A percentile compares a stretch with the other conserved stretches of the same genome.
Evolutionary conservation across 148 eudicot genomes (phyloP).

Genomic region (Drosera capensis): DNA sequence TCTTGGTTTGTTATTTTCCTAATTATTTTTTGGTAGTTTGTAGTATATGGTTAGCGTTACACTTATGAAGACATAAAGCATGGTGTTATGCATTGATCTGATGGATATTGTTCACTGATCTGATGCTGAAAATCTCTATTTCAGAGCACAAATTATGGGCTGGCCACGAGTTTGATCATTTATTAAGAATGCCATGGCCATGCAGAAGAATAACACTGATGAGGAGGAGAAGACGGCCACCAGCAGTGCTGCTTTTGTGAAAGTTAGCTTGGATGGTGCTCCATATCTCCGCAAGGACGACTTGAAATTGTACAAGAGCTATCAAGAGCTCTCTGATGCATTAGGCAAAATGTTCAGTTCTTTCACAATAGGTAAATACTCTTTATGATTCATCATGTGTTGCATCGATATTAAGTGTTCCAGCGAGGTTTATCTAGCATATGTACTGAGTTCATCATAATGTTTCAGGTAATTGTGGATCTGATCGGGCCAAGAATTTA

Average conservation of each 20-base stretch:
- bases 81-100: background rate
- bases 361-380: slow-evolving; percentile 33
- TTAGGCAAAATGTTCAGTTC: slow-evolving; percentile 49
- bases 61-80: background rate
- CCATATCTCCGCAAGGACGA: slow-evolving; percentile 55
- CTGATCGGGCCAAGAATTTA: slow-evolving; percentile 29
- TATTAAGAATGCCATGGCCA: slow-evolving; percentile 29
- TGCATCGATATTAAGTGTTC: background rate
- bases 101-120: background rate
- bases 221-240: slow-evolving; percentile 14
- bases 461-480: slow-evolving; percentile 21
- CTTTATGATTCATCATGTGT: background rate
- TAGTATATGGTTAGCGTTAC: too few species aligned
- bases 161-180: slow-evolving; percentile 64
- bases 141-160: slow-evolving; percentile 55
- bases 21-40: too few species aligned
- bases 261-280: slow-evolving; percentile 52
- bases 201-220: slow-evolving; percentile 16
- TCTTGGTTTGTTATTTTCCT: too few species aligned
- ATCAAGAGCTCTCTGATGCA: slow-evolving; percentile 41
- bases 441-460: too few species aligned
- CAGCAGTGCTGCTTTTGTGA: slow-evolving; percentile 22
- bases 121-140: background rate
- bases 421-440: background rate
- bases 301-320: slow-evolving; percentile 38